Evolutionary conservation across 192 early-diverging fungal genomes (phyloP).

Genomic region (Gigaspora rosea): DNA sequence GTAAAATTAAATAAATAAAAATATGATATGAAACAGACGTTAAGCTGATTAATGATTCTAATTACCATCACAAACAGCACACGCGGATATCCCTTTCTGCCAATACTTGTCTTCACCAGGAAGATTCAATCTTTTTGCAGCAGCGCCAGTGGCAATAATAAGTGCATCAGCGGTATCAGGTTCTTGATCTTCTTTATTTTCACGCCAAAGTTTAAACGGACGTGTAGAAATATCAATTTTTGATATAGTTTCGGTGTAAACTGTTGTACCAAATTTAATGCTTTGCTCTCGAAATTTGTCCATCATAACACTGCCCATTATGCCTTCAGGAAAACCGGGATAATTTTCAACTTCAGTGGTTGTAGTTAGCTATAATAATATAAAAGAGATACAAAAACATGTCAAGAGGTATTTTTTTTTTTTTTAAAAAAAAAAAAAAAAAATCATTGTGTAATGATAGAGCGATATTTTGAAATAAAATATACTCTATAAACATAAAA

Average conservation of each 20-base stretch:
- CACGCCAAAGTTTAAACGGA: conserved; percentile 88
- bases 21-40: neutral
- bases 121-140: conserved; percentile 90
- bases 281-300: conserved; percentile 87
- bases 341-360: conserved; percentile 97
- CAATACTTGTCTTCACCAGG: conserved; percentile 92
- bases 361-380: conserved; percentile 77
- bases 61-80: conserved; percentile 92
- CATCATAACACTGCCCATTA: conserved; percentile 85
- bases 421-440: neutral
- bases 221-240: conserved; percentile 78
- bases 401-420: neutral
- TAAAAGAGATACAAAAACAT: neutral
- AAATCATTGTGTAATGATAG: neutral
- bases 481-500: neutral
- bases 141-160: conserved; percentile 97
- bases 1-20: conserved; percentile 1
- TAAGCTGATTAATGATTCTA: neutral
- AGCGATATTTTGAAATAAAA: neutral
- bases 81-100: conserved; percentile 99
- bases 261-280: conserved; percentile 81
- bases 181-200: conserved; percentile 72
- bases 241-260: conserved; percentile 88
- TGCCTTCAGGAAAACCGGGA: conserved; percentile 93
- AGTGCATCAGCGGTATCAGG: conserved; percentile 79